Evolutionary conservation across 1,139 yeast species (phyloP).

Genomic region (Arxiozyma slooffiae): DNA sequence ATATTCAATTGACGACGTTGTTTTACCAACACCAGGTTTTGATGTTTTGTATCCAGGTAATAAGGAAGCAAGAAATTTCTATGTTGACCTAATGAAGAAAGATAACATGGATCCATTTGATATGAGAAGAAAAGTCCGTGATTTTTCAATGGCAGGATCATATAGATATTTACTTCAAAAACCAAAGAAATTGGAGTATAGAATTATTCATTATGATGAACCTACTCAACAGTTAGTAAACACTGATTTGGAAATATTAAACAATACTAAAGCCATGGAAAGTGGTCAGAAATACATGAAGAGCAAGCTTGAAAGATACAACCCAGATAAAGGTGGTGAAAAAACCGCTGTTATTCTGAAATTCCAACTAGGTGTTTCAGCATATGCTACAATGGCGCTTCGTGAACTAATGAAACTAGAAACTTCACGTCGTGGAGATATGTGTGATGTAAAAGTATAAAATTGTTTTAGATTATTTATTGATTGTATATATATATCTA

Average conservation of each 20-base stretch:
- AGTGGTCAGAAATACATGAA: slow-evolving; percentile 29
- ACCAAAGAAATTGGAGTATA: slow-evolving; percentile 57
- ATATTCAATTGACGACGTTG: slow-evolving; percentile 70
- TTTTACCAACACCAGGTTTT: slow-evolving; percentile 90
- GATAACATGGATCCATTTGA: slow-evolving; percentile 77
- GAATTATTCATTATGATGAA: slow-evolving; percentile 50
- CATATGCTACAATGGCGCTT: slow-evolving; percentile 96
- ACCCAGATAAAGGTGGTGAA: slow-evolving; percentile 39
- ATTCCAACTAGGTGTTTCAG: slow-evolving; percentile 73
- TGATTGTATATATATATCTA: neutral
- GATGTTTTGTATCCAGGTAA: slow-evolving; percentile 77
- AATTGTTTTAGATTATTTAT: slow-evolving; percentile 6
- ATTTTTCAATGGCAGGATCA: slow-evolving; percentile 85
- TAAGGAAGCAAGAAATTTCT: slow-evolving; percentile 48
- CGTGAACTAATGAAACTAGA: slow-evolving; percentile 84
- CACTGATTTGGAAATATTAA: slow-evolving; percentile 71
- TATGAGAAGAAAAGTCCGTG: slow-evolving; percentile 78
- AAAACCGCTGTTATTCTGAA: slow-evolving; percentile 65
- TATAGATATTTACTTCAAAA: slow-evolving; percentile 68
- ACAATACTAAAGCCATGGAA: slow-evolving; percentile 33
- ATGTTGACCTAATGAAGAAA: slow-evolving; percentile 61
- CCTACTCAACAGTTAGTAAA: slow-evolving; percentile 62
- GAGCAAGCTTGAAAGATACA: slow-evolving; percentile 29
- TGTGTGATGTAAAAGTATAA: slow-evolving; percentile 31
- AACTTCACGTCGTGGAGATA: slow-evolving; percentile 57